Evolutionary conservation across 1,284 basidiomycete genomes (phyloP), one percentile per base, ranked within the genome.

Genomic region (Sanghuangporus weigelae): DNA sequence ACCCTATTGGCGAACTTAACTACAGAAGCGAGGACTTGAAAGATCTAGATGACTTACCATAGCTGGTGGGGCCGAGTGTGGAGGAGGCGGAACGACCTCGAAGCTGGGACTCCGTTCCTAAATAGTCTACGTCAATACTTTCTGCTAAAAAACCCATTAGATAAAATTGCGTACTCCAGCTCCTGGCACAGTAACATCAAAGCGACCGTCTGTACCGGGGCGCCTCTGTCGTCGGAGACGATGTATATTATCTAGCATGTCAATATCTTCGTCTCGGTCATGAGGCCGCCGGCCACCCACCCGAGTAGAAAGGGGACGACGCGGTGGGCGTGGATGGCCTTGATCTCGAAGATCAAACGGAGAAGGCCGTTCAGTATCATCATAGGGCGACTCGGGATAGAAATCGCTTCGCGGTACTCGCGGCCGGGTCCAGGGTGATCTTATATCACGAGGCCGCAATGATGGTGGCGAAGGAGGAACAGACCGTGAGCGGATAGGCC

Each of bases 251-350:
- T 51, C 53, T 10, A 61, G 49, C 53, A 64, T 57, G 57, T 66
- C 59, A 64, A 62, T 64, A 42, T 61, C 50, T 51, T n/a, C 50
- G n/a, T 59, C 26, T 46, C 62, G 26, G n/a, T 26, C 35, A 38
- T 23, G 49, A 56, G 8, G 62, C 8, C 35, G 36, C 7, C 31
- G 53, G 38, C 31, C 10, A 54, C 54, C n/a, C 26, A 35, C 46
- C n/a, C 23, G 56, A 49, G 19, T n/a, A 26, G 26, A 31, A 31
- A 31, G 2, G 26, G 26, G 58, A 38, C 19, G 58, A 10, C 31
- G 42, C 46, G 53, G 59, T 38, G 11, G 31, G 42, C 36, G 31
- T n/a, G 46, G 40, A 38, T 26, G 51, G 10, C 38, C 42, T 26
- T 12, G 7, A 46, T 46, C 44, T 16, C 11, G 44, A 46, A 46